Evolutionary conservation across 306 rosid genomes (phyloP), one percentile per base, ranked within the genome.

Genomic region (Benincasa hispida): DNA sequence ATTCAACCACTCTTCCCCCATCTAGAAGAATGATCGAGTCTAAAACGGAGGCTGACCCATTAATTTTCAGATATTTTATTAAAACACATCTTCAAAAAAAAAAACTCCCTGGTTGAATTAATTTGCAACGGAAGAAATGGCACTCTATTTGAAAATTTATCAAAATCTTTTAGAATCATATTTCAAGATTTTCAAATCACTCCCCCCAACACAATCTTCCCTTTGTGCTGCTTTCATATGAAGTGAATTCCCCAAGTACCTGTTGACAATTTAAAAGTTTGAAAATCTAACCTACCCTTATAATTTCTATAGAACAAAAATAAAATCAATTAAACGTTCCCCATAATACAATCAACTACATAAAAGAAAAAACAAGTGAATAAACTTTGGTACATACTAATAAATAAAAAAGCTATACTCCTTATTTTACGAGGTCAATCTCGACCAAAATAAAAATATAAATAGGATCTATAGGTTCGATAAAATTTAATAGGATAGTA

Each of bases 11-110:
- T 34, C 11, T 47, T 4, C 30, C 21, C 17, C 45, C 53, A 45
- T 69, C 75, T 69, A 69, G 75, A 69, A 45, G 13, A 69, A 42
- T 45, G 34, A 15, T 13, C 0, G 37, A 6, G 75, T 69, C 75
- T 45, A 69, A 69, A 69, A 41, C 37, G 75, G 75, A 13, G 56
- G 75, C 75, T 45, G 53, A 69, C 57, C 75, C 12, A 25, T 69
- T 69, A 28, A 69, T 69, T 45, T 41, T 39, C 13, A 66, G 73
- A 42, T 42, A 14, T 7, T 22, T 24, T 69, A 69, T 14, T 5
- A 41, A 69, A n/a, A n/a, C n/a, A 41, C 18, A 13, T 8, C 27
- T 13, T 45, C 22, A 39, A 9, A n/a, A n/a, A n/a, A n/a, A n/a
- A n/a, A 67, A 37, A 21, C 74, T 67, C 25, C 47, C 53, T 41